A percentile compares a stretch with the other conserved stretches of the same genome.
Evolutionary conservation across 1,139 yeast genomes (phyloP).

Genomic region (Geotrichum fermentans): DNA sequence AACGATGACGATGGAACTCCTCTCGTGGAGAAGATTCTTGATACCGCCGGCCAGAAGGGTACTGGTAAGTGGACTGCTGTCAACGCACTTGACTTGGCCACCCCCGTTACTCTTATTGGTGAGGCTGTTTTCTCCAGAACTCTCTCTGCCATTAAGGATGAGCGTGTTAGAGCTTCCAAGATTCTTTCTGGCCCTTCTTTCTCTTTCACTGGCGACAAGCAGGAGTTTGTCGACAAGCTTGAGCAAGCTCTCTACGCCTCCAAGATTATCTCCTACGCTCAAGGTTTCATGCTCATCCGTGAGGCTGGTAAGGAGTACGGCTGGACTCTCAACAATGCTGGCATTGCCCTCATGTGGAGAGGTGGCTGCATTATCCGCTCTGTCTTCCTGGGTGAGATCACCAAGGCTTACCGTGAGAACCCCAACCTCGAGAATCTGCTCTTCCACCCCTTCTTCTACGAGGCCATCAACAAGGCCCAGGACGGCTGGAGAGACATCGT

Average conservation of each 20-base stretch:
- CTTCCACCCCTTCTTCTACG: conserved; percentile 90
- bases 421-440: conserved; percentile 92
- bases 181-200: conserved; percentile 71
- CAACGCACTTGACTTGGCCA: conserved; percentile 94
- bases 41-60: conserved; percentile 98
- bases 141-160: conserved; percentile 85
- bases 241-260: conserved; percentile 99
- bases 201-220: conserved; percentile 64
- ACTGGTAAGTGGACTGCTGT: conserved; percentile 99
- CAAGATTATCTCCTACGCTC: conserved; percentile 96
- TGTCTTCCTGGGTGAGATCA: conserved; percentile 94
- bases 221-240: conserved; percentile 82
- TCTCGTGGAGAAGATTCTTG: conserved; percentile 92
- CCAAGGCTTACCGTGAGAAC: conserved; percentile 89
- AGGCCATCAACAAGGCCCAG: conserved; percentile 92
- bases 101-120: conserved; percentile 97
- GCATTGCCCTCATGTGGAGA: conserved; percentile 99
- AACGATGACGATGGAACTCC: conserved; percentile 81
- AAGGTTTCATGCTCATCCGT: conserved; percentile 98
- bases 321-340: conserved; percentile 97
- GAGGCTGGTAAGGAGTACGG: conserved; percentile 96
- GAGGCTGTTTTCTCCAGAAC: conserved; percentile 98
- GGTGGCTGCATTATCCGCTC: conserved; percentile 99
- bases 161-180: conserved; percentile 82
- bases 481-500: conserved; percentile 90